phyloP scores from a whole-genome alignment of 2,329 filamentous ascomycete species.

The Amesomyces nigricolor region DNA sequence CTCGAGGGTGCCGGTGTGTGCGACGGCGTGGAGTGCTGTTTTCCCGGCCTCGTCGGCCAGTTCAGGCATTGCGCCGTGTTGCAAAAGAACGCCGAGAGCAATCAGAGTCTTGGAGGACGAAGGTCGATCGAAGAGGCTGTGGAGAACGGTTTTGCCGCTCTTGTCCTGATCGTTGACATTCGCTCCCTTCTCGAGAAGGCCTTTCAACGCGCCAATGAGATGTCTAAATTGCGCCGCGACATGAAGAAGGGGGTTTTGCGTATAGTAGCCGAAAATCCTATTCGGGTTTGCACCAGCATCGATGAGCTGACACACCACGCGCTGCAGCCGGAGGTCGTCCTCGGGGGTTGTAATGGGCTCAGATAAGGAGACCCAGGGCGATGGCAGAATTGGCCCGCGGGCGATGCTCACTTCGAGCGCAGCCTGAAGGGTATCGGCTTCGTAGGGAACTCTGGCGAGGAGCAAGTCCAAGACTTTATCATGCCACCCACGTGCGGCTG shows the following conservation, averaged over 20 bases:
- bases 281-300: conserved; percentile 25
- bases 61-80: conserved; percentile 21
- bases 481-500: conserved; percentile 5
- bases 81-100: conserved; percentile 22
- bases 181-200: conserved; percentile 27
- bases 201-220: conserved; percentile 21
- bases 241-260: conserved; percentile 4
- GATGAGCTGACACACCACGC: conserved; percentile 19
- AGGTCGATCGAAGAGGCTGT: conserved; percentile 3
- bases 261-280: neutral
- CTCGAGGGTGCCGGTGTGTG: conserved; percentile 21
- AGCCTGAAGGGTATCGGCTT: conserved; percentile 6
- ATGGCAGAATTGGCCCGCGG: neutral
- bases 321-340: conserved; percentile 1
- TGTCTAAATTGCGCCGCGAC: conserved; percentile 5
- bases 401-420: conserved; percentile 2
- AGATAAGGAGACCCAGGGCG: neutral
- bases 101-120: conserved; percentile 10
- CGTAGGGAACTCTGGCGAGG: conserved; percentile 3
- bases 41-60: conserved; percentile 23
- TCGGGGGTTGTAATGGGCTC: neutral
- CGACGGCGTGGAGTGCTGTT: conserved; percentile 18
- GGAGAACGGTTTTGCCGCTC: conserved; percentile 23
- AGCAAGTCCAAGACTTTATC: neutral
- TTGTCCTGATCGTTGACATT: conserved; percentile 19